A percentile compares a stretch with the other conserved stretches of the same genome.
These are phyloP conservation scores for Serendipita indica DNA, from an alignment of 768 basidiomycete species.

Conservation along the genomic window DNA sequence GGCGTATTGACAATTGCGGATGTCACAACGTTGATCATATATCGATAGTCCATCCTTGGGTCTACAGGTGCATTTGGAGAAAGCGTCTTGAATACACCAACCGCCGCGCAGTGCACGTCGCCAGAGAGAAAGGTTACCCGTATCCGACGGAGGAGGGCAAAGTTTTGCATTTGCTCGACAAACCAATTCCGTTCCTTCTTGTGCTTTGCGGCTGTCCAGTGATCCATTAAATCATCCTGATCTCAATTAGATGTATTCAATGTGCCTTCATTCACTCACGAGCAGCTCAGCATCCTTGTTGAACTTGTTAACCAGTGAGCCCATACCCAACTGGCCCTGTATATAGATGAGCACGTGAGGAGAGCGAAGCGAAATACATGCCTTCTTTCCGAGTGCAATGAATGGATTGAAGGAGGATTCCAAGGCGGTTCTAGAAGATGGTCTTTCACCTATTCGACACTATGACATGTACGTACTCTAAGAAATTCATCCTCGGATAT, in stretches of 20 bases:
- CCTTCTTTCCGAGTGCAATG: constrained; percentile 45
- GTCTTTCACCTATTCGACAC: background rate
- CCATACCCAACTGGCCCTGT: constrained; percentile 47
- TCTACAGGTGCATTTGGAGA: constrained; percentile 28
- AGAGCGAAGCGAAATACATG: background rate
- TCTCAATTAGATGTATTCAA: background rate
- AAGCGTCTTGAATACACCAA: constrained; percentile 61
- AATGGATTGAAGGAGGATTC: constrained; percentile 78
- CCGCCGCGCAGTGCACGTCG: constrained; percentile 86
- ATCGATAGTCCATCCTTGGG: constrained; percentile 55
- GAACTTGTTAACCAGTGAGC: constrained; percentile 78
- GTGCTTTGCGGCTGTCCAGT: constrained; percentile 74
- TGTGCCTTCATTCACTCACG: constrained; percentile 56
- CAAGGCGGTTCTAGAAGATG: constrained; percentile 30
- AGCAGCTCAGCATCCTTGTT: constrained; percentile 86
- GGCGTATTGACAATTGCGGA: constrained; percentile 94
- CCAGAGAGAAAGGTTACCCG: constrained; percentile 82
- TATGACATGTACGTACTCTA: constrained; percentile 31
- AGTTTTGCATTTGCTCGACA: constrained; percentile 59
- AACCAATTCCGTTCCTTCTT: constrained; percentile 90
- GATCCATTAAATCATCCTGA: constrained; percentile 49
- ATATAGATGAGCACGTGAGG: background rate
- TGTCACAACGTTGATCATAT: constrained; percentile 81
- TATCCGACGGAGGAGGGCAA: constrained; percentile 45
- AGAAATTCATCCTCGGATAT: constrained; percentile 86